Percentiles rank a stretch among this genome's conserved stretches.
phyloP scores from a whole-genome alignment of 768 basidiomycete genomes.

The Strobilomyces dryophilus region DNA sequence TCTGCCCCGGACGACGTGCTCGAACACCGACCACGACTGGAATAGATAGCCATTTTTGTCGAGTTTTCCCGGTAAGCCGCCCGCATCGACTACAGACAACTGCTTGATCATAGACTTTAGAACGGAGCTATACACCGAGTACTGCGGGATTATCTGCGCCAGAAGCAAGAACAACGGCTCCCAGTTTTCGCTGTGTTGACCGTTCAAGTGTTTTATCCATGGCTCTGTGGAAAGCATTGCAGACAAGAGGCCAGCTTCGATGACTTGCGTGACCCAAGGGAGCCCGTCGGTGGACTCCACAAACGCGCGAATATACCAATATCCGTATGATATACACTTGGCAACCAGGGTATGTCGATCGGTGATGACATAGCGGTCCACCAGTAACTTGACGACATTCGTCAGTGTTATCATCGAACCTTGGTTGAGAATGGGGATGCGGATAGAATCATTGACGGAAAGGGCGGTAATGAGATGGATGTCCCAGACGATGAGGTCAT shows the following conservation, averaged over 20 bases:
- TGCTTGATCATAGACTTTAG: slow-evolving; percentile 16
- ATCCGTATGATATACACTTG: slow-evolving; percentile 26
- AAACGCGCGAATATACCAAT: slow-evolving; percentile 29
- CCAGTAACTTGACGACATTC: slow-evolving; percentile 14
- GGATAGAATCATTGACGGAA: slow-evolving; percentile 23
- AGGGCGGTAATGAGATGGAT: slow-evolving; percentile 26
- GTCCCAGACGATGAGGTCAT: slow-evolving; percentile 28
- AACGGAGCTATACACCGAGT: slow-evolving; percentile 22
- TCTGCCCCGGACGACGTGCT: slow-evolving; percentile 16
- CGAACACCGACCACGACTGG: slow-evolving; percentile 20
- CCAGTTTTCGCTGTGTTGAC: slow-evolving; percentile 24
- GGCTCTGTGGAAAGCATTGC: slow-evolving; percentile 25
- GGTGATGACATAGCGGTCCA: slow-evolving; percentile 2
- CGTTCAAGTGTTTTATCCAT: slow-evolving; percentile 21
- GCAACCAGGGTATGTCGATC: slow-evolving; percentile 13
- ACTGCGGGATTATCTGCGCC: slow-evolving; percentile 23
- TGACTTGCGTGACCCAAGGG: slow-evolving; percentile 22
- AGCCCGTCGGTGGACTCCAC: slow-evolving; percentile 24
- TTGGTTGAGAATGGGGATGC: slow-evolving; percentile 21
- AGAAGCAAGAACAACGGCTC: slow-evolving; percentile 25
- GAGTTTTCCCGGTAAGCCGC: slow-evolving; percentile 11
- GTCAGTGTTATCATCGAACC: slow-evolving; percentile 18
- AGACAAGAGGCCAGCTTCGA: slow-evolving; percentile 23
- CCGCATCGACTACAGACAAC: slow-evolving; percentile 11
- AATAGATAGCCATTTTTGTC: slow-evolving; percentile 14